Base-by-base conservation (phyloP, 176 grass and related monocot species). In the Eleusine indica region DNA sequence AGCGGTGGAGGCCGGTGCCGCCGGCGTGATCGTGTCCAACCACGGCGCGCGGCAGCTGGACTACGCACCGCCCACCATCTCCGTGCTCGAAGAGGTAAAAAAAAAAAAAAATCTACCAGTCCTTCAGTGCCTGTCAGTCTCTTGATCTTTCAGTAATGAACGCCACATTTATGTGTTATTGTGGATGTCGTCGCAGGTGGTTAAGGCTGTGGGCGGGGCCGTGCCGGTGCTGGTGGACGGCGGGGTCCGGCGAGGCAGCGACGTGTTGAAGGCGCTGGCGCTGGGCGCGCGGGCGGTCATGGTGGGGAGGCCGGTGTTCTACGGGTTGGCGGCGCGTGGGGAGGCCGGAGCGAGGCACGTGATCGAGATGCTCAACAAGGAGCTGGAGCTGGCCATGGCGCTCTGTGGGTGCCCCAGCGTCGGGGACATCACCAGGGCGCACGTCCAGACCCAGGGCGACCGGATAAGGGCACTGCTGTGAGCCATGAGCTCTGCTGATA, bases 1-100 rank as follows among this genome's bases (percentile, higher is more conserved):
- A 63, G 95, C 90, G 2, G 92, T 92, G 67, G 92, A 97, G 66
- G 81, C 49, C 0, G 90, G 90, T 67, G 88, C 38, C 70, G 69
- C 90, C 42, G 92, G 95, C 19, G 86, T 97, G 43, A 83, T 97
- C 21, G 95, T 97, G 80, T 97, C 95, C 71, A 97, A 97, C 80
- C 95, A 97, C 4, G 92, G 95, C 41, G 90, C 75, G 8, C 78
- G 95, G 74, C 95, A 97, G 78, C 88, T 94, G 17, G 90, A 97
- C 70, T 92, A 94, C 74, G 53, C 90, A n/a, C 95, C 90, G 1
- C 75, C 95, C 52, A 97, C 92, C 60, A 94, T 97, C 84, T 75
- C 88, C 18, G 88, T 60, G 21, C 95, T 97, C 18, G 90, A 94
- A 84, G 91, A 92, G 91, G 94, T 93, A 87, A 53, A 51, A 16